These are phyloP conservation scores for Penicillium sp. DNA, from an alignment of 2,329 filamentous ascomycete species.

Conservation along the genomic window DNA sequence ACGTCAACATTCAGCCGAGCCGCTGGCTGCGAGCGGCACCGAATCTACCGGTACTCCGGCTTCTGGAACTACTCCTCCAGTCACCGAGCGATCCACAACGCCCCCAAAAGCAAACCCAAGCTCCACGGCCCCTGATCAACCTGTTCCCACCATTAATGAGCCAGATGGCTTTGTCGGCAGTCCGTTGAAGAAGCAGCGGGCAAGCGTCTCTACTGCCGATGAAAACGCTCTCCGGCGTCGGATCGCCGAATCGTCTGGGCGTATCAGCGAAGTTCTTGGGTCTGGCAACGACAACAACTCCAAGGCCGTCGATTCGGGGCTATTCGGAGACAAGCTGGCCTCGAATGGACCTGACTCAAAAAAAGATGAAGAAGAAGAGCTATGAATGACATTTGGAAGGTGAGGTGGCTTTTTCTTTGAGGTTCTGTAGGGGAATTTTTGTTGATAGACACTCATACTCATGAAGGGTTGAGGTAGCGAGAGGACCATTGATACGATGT, in stretches of 20 bases:
- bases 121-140: slow-evolving; percentile 24
- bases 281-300: slow-evolving; percentile 18
- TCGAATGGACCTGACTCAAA: slow-evolving; percentile 5
- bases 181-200: slow-evolving; percentile 52
- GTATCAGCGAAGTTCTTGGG: slow-evolving; percentile 44
- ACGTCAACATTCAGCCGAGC: slow-evolving; percentile 67
- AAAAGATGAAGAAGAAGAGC: slow-evolving; percentile 34
- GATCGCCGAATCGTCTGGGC: slow-evolving; percentile 43
- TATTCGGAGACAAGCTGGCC: slow-evolving; percentile 24
- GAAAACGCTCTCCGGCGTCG: slow-evolving; percentile 45
- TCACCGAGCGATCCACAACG: slow-evolving; percentile 39
- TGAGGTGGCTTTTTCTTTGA: slow-evolving; percentile 1
- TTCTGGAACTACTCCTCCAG: slow-evolving; percentile 42
- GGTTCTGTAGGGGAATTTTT: background rate
- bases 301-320: slow-evolving; percentile 11
- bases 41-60: slow-evolving; percentile 43
- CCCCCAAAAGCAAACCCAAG: slow-evolving; percentile 35
- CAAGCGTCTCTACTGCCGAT: slow-evolving; percentile 49
- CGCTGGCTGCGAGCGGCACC: slow-evolving; percentile 43
- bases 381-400: slow-evolving; percentile 23
- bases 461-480: background rate
- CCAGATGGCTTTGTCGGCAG: slow-evolving; percentile 48
- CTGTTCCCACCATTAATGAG: slow-evolving; percentile 26
- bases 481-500: background rate
- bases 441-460: slow-evolving; percentile 11